Conservation (phyloP, 148 eudicot species). For the Suaeda aralocaspica region DNA sequence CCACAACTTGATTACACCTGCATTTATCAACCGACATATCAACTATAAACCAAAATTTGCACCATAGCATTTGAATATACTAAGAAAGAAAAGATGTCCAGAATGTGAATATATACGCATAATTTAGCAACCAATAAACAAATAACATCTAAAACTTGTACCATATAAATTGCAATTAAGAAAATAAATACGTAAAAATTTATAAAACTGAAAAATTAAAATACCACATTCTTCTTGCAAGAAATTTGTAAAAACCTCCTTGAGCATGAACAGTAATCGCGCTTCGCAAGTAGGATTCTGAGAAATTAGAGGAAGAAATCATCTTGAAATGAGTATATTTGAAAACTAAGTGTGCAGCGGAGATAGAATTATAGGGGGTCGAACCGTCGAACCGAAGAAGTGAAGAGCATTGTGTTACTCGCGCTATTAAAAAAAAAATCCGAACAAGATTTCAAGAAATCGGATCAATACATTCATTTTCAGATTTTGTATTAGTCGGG, state of each 20-base stretch:
- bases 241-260: conserved; percentile 45
- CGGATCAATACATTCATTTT: no score
- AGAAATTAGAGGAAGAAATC: background rate
- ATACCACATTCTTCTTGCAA: conserved; percentile 64
- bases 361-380: no score
- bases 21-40: conserved; percentile 6
- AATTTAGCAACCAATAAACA: background rate
- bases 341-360: background rate
- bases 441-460: no score
- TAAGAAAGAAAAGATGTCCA: background rate
- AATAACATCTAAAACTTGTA: background rate
- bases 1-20: conserved; percentile 52
- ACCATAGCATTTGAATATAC: background rate
- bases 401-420: no score
- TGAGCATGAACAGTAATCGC: conserved; percentile 42
- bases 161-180: background rate
- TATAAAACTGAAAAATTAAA: background rate
- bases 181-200: background rate
- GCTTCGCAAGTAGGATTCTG: conserved; percentile 35
- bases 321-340: background rate
- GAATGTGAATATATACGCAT: no score
- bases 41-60: background rate
- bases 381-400: no score
- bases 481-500: no score
- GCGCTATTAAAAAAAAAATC: no score